Evolutionary conservation across 169 alveolate genomes (phyloP), one percentile per base, ranked within the genome.

Genomic region (Plasmodium relictum): DNA sequence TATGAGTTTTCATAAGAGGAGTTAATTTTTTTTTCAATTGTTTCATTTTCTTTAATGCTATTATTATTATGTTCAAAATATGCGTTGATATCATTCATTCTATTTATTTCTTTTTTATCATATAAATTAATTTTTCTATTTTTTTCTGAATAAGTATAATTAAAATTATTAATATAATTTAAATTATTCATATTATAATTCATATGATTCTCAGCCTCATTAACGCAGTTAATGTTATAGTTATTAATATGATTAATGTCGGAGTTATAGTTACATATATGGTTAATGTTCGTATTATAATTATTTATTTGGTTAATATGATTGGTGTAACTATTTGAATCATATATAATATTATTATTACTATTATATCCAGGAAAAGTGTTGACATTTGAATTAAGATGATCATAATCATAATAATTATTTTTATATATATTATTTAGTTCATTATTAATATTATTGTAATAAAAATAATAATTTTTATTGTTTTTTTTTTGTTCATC

Each of bases 381-480:
- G 39, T 39, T 80, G 2, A 80, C 68, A 42, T 54, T 80, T 22
- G 90, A 66, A 70, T 70, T 80, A 9, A 80, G 20, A 14, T 24
- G 83, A 41, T 80, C 73, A 48, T 80, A 80, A 39, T 50, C 58
- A 16, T n/a, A 9, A 61, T 66, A 52, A n/a, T 80, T 68, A 66
- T 61, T 45, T 44, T 74, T 70, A 16, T 74, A 69, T n/a, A 52
- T 44, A 73, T 73, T 41, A 20, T 56, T 44, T 14, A 59, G 42
- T 20, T 74, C 61, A 31, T 26, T 74, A 12, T n/a, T 39, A 18
- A 20, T 39, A 7, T 42, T 74, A 44, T 48, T 74, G 52, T 58
- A 65, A 58, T 26, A 50, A 10, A 10, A 26, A 26, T 39, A 26
- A 45, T 20, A 12, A n/a, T 44, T 58, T 4, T 58, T 69, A 39